Base-by-base conservation (phyloP, 352 stramenopile species). In the Globisporangium abappressorium region DNA sequence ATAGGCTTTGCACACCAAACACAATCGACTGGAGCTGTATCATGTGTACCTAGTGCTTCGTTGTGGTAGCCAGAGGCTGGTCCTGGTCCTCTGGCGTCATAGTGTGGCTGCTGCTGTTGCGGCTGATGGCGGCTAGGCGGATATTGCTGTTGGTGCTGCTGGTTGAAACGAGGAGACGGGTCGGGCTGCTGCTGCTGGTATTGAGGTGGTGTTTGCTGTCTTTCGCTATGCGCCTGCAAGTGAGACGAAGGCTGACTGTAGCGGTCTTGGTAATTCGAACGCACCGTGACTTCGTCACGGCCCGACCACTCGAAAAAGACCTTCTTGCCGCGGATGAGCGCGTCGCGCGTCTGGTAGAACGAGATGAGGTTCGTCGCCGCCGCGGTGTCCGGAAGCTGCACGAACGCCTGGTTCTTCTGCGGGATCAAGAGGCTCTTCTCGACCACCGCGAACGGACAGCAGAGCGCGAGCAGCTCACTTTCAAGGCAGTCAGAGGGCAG, bases 381-480 rank as follows among this genome's bases (percentile, higher is more conserved):
- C 6, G 75, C 60, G 28, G 82, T 76, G 56, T 94, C 84, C 2
- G 87, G 83, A 3, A 94, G 76, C 66, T 94, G 84, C 47, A 94
- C 83, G 70, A 94, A 92, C 38, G 87, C 87, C 70, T 92, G 81
- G 69, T 79, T 80, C 68, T 92, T 93, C 22, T 85, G 78, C 18
- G 83, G 78, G 64, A 92, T 87, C 72, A 94, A 69, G 24, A 93
- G 71, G 58, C 79, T 78, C 68, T 94, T 94, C 66, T 94, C 87
- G 9, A 94, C 87, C 2, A 91, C 81, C 12, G 87, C 84, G 64
- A 94, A 94, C 4, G 87, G 87, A 34, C 82, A 92, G 66, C 85
- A 92, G 36, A 94, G 77, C 51, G 87, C 87, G 28, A 94, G 80
- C 30, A 94, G 77, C 64, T 94, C 87, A 58, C 84, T 93, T 67